phyloP scores from a whole-genome alignment of 2,329 filamentous ascomycete genomes.

The Alternaria hordeiaustralica region DNA sequence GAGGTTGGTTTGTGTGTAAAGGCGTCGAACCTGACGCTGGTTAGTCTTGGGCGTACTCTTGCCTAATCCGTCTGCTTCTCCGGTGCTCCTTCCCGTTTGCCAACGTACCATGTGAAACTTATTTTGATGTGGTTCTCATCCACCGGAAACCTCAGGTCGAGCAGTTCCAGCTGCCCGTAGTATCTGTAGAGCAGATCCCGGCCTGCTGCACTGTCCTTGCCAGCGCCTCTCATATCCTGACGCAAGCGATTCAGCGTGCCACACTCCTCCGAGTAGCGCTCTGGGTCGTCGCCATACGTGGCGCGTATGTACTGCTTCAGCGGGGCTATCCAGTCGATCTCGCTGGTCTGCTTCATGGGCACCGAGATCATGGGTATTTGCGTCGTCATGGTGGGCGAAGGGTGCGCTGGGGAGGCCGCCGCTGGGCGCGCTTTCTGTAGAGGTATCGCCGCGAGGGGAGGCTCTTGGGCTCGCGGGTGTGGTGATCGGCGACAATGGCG shows the following conservation, averaged over 20 bases:
- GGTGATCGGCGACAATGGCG: slow-evolving; percentile 9
- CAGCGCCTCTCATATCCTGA: slow-evolving; percentile 97
- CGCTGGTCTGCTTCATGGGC: slow-evolving; percentile 91
- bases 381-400: slow-evolving; percentile 40
- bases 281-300: slow-evolving; percentile 95
- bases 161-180: slow-evolving; percentile 93
- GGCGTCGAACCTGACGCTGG: slow-evolving; percentile 84
- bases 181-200: slow-evolving; percentile 94
- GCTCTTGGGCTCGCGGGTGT: neutral
- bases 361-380: slow-evolving; percentile 91
- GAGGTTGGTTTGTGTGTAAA: slow-evolving; percentile 98
- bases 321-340: slow-evolving; percentile 96
- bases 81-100: neutral
- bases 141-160: slow-evolving; percentile 94
- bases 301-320: slow-evolving; percentile 92
- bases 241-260: slow-evolving; percentile 89
- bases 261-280: slow-evolving; percentile 95
- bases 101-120: slow-evolving; percentile 87
- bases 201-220: slow-evolving; percentile 93
- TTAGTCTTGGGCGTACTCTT: slow-evolving; percentile 23
- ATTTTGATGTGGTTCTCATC: slow-evolving; percentile 99
- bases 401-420: slow-evolving; percentile 11
- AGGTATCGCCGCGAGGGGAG: slow-evolving; percentile 15
- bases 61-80: neutral
- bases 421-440: slow-evolving; percentile 24